phyloP scores from a whole-genome alignment of 164 flowering plant species.

The Berberis vulgaris region DNA sequence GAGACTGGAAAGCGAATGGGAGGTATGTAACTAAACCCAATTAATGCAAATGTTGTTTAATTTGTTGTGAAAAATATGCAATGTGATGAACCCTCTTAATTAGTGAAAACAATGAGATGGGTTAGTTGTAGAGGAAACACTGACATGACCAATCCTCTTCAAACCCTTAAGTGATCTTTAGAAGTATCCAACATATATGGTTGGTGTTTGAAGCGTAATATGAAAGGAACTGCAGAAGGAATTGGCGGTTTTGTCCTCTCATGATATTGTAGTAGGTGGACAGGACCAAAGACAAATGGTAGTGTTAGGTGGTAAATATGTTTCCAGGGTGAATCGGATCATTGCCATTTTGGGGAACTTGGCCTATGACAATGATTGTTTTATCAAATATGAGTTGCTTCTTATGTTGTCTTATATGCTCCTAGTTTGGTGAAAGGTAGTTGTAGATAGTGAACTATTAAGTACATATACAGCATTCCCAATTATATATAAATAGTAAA shows the following conservation, averaged over 20 bases:
- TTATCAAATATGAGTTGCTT: no score
- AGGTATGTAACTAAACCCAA: constrained; percentile 43
- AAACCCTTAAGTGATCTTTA: not conserved
- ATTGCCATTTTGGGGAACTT: not conserved
- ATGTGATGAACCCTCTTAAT: no score
- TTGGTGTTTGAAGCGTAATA: constrained; percentile 10
- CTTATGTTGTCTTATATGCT: no score
- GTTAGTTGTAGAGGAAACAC: constrained; percentile 6
- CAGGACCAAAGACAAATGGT: not conserved
- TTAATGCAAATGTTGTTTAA: not conserved
- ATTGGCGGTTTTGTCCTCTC: constrained; percentile 12
- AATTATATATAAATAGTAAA: no score
- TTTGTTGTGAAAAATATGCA: not conserved
- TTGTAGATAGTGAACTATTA: no score
- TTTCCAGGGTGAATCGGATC: constrained; percentile 15
- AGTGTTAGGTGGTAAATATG: constrained; percentile 39
- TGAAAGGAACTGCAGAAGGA: constrained; percentile 61
- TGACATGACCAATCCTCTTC: not conserved
- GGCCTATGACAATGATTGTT: no score
- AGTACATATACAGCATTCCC: no score
- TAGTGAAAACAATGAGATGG: not conserved
- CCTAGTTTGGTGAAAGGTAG: no score
- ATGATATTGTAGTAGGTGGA: constrained; percentile 5
- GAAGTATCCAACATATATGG: constrained; percentile 5
- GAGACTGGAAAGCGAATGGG: constrained; percentile 75